Evolutionary conservation across 2,329 filamentous ascomycete genomes (phyloP), one percentile per base, ranked within the genome.

Genomic region (Scedosporium apiospermum): DNA sequence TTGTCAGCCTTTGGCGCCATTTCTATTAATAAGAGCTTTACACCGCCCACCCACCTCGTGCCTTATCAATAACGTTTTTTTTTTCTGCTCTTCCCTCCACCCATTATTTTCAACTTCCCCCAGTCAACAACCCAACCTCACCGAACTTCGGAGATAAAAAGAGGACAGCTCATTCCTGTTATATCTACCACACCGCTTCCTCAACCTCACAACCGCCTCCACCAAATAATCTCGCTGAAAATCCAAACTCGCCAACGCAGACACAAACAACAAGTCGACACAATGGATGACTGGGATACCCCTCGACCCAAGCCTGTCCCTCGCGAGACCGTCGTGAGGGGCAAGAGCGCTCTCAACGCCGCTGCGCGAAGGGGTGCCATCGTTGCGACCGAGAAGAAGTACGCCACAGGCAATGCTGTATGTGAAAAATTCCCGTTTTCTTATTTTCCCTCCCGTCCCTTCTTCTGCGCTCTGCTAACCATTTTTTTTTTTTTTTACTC

Each of bases 341-440:
- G 93, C 73, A 91, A 90, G 76, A 72, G 78, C 64, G 85, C 91
- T 42, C 79, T 99, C 69, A 99, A 99, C 77, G 93, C 93, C 65
- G 95, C 95, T 30, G 87, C 90, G 77, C 88, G 95, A 66, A 83
- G 81, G 65, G 95, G 95, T 65, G 82, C 83, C 64, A 76, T 96
- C 69, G 75, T 96, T 66, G 82, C 81, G 65, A 96, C 93, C 1
- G 93, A 99, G 81, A 99, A 99, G 90, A 99, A 99, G 76, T 86
- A 73, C 73, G 79, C 83, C 58, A 84, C 85, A 63, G 87, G 88
- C 74, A 98, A 98, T 27, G 51, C 51, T 26, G 88, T 68, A 91
- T 95, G 88, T 71, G 89, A 83, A 14, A 60, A 60, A 18, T 58
- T 6, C 16, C 7, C 4, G 12, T 21, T 38, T 51, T 3, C 23